Percentiles rank a stretch among this genome's conserved stretches.
Conservation (phyloP, 306 rosid species). For the Datisca glomerata region DNA sequence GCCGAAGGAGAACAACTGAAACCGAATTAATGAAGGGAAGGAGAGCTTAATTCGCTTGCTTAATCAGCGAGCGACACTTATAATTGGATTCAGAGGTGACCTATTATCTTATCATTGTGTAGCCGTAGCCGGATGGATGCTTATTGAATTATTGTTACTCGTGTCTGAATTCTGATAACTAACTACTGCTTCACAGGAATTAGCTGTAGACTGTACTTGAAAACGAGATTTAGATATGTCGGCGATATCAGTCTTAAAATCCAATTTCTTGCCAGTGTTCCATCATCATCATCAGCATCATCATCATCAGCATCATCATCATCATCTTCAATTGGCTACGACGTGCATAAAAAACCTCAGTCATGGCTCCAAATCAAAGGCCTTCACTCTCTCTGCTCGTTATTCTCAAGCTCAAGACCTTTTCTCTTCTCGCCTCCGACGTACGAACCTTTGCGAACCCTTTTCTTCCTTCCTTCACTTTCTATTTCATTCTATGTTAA, state of each 20-base stretch:
- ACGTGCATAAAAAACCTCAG: constrained; percentile 10
- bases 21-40: too few species aligned
- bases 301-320: constrained; percentile 29
- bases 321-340: constrained; percentile 5
- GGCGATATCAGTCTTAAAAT: constrained; percentile 56
- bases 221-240: constrained; percentile 52
- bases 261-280: constrained; percentile 33
- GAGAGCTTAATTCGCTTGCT: too few species aligned
- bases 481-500: neutral
- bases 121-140: too few species aligned
- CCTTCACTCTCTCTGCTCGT: constrained; percentile 49
- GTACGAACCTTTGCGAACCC: constrained; percentile 13
- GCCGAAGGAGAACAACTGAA: too few species aligned
- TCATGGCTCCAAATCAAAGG: constrained; percentile 21
- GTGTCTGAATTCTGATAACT: too few species aligned
- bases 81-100: too few species aligned
- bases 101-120: too few species aligned
- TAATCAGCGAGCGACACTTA: too few species aligned
- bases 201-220: too few species aligned
- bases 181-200: too few species aligned
- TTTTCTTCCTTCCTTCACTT: neutral
- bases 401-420: constrained; percentile 64
- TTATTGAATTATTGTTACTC: too few species aligned
- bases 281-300: constrained; percentile 33
- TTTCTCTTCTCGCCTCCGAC: constrained; percentile 70